phyloP scores from a whole-genome alignment of 2,329 filamentous ascomycete species.

The Xylaria sp. region DNA sequence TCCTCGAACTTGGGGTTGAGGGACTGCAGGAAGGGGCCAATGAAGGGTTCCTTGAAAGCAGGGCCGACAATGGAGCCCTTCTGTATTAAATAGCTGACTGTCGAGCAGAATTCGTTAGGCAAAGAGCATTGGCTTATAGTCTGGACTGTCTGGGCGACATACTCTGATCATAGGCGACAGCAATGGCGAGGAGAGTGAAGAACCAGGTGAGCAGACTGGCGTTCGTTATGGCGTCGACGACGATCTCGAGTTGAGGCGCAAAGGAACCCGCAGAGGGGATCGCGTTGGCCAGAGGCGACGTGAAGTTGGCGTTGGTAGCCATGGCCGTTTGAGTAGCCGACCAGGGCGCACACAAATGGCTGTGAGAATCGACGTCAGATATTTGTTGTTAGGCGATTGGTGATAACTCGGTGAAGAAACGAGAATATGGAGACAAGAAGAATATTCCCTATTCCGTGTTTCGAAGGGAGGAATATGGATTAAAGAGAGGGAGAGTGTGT shows the following conservation, averaged over 20 bases:
- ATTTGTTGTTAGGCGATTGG: background rate
- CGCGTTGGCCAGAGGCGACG: constrained; percentile 62
- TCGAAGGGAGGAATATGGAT: too few species aligned
- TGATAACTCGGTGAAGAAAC: background rate
- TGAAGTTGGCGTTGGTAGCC: constrained; percentile 59
- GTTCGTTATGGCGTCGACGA: constrained; percentile 52
- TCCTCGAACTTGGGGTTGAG: constrained; percentile 86
- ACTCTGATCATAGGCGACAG: constrained; percentile 88
- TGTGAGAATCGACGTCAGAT: background rate
- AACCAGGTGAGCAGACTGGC: constrained; percentile 58
- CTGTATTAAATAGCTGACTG: constrained; percentile 68
- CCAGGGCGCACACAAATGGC: constrained; percentile 9
- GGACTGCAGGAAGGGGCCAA: constrained; percentile 93
- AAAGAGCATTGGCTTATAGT: background rate
- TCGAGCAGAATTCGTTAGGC: constrained; percentile 18
- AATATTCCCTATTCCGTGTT: background rate
- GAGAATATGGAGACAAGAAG: background rate
- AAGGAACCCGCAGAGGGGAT: constrained; percentile 46
- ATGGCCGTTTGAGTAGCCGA: constrained; percentile 32
- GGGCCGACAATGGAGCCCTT: constrained; percentile 75
- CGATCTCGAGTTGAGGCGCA: constrained; percentile 50
- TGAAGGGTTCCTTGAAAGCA: constrained; percentile 72
- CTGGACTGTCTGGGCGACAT: constrained; percentile 36
- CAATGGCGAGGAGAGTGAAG: constrained; percentile 63
- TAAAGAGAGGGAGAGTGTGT: too few species aligned